Evolutionary conservation across 2,329 filamentous ascomycete species (phyloP), one percentile per base, ranked within the genome.

Genomic region (Colletotrichum plurivorum): DNA sequence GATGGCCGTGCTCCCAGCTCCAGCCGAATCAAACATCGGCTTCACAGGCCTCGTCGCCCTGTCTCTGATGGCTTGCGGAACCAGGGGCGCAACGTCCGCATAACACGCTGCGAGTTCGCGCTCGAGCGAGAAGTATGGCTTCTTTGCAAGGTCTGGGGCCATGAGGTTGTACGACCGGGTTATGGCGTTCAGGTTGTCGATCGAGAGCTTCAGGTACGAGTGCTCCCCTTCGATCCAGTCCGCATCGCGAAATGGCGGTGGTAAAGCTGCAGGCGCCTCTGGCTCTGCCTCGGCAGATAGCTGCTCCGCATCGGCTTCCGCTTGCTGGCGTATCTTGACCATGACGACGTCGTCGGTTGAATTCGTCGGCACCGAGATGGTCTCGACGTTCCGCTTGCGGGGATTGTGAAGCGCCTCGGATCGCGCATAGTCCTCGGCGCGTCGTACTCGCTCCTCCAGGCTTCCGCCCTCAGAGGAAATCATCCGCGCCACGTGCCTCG

Each of bases 121-220:
- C 52, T 94, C 89, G 8, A 98, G 88, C 2, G 87, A 91, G 76
- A 94, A 94, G 79, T 98, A 98, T 0, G 95, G 94, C 79, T 97
- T 97, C 81, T 96, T 97, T 2, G 95, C 95, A 2, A 97, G 86
- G 63, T 94, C 92, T 0, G 96, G 96, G 0, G 96, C 95, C 90
- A 97, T 95, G 3, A 98, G 88, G 75, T 98, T 98, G 84, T 99
- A 99, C 15, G 93, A 93, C 27, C 96, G 89, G 8, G 94, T 92
- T 56, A 97, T 85, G 36, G 82, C 80, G 80, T 98, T 98, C 64
- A 98, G 88, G 65, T 93, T 90, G 54, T 88, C 87, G 72, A 99
- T 88, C 5, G 93, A 89, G 5, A 96, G 86, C 46, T 87, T 88
- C 77, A 95, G 90, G 81, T 97, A 98, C 7, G 90, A 85, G 4